Conservation (phyloP, 2,329 filamentous ascomycete species). For the Epichloe typhina region DNA sequence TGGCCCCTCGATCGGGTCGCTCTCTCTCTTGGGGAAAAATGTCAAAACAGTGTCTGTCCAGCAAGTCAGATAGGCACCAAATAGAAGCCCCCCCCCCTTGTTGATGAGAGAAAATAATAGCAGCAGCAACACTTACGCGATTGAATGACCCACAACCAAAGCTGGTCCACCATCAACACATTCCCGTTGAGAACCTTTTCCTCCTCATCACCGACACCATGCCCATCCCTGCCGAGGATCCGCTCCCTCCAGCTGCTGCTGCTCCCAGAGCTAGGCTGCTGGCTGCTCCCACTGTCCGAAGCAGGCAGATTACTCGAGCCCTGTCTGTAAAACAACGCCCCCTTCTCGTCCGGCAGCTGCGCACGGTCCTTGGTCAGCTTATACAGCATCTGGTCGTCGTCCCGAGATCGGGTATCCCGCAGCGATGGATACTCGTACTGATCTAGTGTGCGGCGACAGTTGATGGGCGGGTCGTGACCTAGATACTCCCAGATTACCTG, state of each 20-base stretch:
- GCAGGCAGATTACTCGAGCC: conserved; percentile 16
- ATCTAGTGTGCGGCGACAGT: conserved; percentile 48
- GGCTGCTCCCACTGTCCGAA: conserved; percentile 14
- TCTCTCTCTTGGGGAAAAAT: conserved; percentile 42
- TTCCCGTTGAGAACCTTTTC: conserved; percentile 38
- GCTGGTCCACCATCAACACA: conserved; percentile 52
- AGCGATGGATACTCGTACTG: conserved; percentile 52
- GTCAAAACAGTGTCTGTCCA: conserved; percentile 34
- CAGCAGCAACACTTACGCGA: conserved; percentile 26
- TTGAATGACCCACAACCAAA: conserved; percentile 49
- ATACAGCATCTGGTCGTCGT: conserved; percentile 56
- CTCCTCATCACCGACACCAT: conserved; percentile 16
- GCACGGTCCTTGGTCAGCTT: conserved; percentile 43
- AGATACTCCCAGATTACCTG: conserved; percentile 52
- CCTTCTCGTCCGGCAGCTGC: conserved; percentile 10
- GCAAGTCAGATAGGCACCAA: conserved; percentile 4
- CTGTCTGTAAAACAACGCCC: conserved; percentile 15
- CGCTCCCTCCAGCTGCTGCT: conserved; percentile 15
- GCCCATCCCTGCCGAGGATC: conserved; percentile 9
- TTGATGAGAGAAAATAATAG: background rate
- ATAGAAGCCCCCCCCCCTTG: too few relatives aligned
- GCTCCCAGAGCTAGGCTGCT: conserved; percentile 12
- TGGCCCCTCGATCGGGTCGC: conserved; percentile 39
- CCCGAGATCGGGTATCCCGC: conserved; percentile 44
- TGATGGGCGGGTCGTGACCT: conserved; percentile 46